Conservation (phyloP, 306 rosid genomes). For the Quercus dentata region DNA sequence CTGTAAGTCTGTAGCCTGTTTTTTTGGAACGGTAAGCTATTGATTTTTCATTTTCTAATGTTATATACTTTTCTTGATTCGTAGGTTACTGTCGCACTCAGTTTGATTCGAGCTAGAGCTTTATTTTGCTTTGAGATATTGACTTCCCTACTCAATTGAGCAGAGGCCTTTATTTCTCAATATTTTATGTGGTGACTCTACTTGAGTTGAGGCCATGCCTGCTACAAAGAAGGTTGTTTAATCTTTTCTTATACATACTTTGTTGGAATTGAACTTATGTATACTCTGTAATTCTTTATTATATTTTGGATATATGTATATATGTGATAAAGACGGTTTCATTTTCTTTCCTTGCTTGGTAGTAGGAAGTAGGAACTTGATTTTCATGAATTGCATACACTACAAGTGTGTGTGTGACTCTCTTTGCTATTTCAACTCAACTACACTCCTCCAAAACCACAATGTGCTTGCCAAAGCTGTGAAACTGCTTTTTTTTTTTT, state of each 20-base stretch:
- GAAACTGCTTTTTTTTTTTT: too few relatives aligned
- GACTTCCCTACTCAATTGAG: conserved; percentile 16
- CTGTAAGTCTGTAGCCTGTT: too few relatives aligned
- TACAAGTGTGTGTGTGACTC: neutral
- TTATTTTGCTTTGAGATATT: conserved; percentile 9
- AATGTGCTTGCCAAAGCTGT: too few relatives aligned
- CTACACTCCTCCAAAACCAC: too few relatives aligned
- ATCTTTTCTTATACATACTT: neutral
- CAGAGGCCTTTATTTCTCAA: neutral
- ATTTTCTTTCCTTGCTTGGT: neutral
- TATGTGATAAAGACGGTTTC: neutral
- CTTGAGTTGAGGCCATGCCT: conserved; percentile 45
- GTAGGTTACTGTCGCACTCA: too few relatives aligned
- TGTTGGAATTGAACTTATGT: too few relatives aligned
- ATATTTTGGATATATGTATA: neutral
- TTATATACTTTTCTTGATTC: too few relatives aligned
- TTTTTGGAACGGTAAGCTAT: too few relatives aligned
- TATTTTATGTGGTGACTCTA: conserved; percentile 16
- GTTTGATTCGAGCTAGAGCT: too few relatives aligned
- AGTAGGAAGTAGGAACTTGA: neutral
- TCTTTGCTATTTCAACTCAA: too few relatives aligned
- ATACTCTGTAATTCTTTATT: neutral
- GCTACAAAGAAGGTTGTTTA: conserved; percentile 56
- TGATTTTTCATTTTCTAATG: too few relatives aligned
- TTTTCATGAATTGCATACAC: neutral